These are phyloP conservation scores for Kwoniella heveanensis DNA, from an alignment of 768 basidiomycete species.

Conservation along the genomic window DNA sequence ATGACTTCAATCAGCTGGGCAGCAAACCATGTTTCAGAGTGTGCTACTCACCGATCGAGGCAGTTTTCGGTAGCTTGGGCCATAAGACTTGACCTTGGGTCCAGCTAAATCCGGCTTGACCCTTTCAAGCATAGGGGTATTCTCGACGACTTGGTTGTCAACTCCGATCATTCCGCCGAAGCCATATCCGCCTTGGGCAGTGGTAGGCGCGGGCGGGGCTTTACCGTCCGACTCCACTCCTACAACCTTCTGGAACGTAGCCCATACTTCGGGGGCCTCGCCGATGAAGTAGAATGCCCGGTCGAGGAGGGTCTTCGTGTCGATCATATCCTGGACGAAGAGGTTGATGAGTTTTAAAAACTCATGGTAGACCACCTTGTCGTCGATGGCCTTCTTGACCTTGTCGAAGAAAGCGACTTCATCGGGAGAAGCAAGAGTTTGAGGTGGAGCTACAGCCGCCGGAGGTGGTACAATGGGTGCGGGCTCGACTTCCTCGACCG, in stretches of 20 bases:
- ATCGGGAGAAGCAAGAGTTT: constrained; percentile 59
- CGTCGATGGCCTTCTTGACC: constrained; percentile 63
- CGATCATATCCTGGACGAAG: constrained; percentile 89
- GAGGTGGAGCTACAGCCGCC: constrained; percentile 17
- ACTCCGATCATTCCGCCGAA: constrained; percentile 53
- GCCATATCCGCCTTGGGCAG: constrained; percentile 46
- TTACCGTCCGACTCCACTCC: constrained; percentile 67
- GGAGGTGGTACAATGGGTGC: constrained; percentile 29
- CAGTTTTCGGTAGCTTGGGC: constrained; percentile 89
- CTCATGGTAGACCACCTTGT: constrained; percentile 65
- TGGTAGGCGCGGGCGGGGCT: constrained; percentile 31
- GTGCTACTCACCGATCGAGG: constrained; percentile 74
- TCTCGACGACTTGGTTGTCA: constrained; percentile 67
- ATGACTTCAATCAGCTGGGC: constrained; percentile 8
- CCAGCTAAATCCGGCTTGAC: constrained; percentile 63
- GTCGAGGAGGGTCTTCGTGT: constrained; percentile 77
- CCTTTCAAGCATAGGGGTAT: constrained; percentile 75
- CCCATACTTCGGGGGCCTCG: constrained; percentile 70
- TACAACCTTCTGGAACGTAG: constrained; percentile 82
- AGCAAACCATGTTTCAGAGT: not conserved
- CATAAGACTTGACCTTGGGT: constrained; percentile 61
- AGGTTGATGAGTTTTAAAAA: constrained; percentile 90
- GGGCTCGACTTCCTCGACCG: constrained; percentile 36
- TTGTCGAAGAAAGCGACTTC: constrained; percentile 93
- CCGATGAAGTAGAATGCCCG: constrained; percentile 80